These are phyloP conservation scores for Dysphania ambrosioides DNA, from an alignment of 148 eudicot genomes.

Conservation along the genomic window DNA sequence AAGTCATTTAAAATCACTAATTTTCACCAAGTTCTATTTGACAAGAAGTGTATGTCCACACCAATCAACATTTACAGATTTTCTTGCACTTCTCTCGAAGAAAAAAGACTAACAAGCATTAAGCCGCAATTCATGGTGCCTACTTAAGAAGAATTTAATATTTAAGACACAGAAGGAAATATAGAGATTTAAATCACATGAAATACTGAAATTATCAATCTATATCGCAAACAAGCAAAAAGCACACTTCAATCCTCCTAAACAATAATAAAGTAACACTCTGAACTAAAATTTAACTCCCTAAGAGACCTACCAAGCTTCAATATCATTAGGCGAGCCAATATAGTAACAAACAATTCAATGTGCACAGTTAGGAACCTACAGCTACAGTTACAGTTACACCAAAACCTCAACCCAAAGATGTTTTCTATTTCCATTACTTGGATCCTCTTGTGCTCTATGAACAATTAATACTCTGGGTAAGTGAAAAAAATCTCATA, in stretches of 20 bases:
- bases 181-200: background rate
- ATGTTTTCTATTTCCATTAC: background rate
- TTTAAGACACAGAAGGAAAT: background rate
- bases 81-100: no score
- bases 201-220: no score
- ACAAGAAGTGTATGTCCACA: no score
- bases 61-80: no score
- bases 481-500: background rate
- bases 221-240: background rate
- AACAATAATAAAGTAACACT: no score
- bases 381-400: background rate
- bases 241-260: background rate
- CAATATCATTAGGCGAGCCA: background rate
- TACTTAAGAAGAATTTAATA: background rate
- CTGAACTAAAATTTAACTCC: background rate
- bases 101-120: background rate
- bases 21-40: no score
- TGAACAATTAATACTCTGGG: background rate
- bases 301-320: background rate
- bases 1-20: background rate
- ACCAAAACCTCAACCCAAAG: background rate
- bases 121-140: background rate
- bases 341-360: background rate
- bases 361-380: background rate
- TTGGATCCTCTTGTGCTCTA: background rate